Evolutionary conservation across 495 filamentous ascomycete genomes (phyloP), one percentile per base, ranked within the genome.

Genomic region (Coniosporium apollinis): DNA sequence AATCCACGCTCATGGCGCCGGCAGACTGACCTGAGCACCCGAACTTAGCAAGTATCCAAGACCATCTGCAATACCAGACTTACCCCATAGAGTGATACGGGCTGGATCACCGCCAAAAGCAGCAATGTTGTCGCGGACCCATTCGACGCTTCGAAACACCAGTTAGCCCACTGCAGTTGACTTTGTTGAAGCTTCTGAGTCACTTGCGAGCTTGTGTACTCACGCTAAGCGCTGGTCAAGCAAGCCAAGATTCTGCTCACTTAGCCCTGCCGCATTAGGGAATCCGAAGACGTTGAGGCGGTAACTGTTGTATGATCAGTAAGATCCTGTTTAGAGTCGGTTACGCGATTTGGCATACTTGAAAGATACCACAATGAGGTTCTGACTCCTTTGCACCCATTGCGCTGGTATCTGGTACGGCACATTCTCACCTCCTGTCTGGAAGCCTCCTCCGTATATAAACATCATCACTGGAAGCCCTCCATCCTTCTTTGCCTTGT

Each of bases 271-370:
- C 5, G 61, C 65, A 39, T 68, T 61, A 13, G 70, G 69, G 28
- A 70, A 75, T 15, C 69, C 65, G 42, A 75, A 72, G 33, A 78
- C 65, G 46, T 73, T 72, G 34, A 75, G 45, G 9, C 74, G 70
- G 48, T 77, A 76, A 49, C 46, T 49, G 16, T 14, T 8, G 13
- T n/a, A 13, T 1, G 11, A 9, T 9, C 5, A 37, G 8, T 7
- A 21, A 24, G 29, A 14, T 28, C 22, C 16, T 4, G 7, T n/a
- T 8, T 11, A 19, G 8, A 26, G 13, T 8, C 7, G 24, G 24
- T 7, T 13, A 13, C 20, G 1, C n/a, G 22, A 22, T 14, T 21
- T 13, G 24, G 20, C 41, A 33, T 34, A 49, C 47, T 76, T 76
- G 50, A 73, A 59, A 7, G 60, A 57, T 9, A 76, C 67, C 37